These are phyloP conservation scores for Zangia roseola DNA, from an alignment of 768 basidiomycete species.

Conservation along the genomic window DNA sequence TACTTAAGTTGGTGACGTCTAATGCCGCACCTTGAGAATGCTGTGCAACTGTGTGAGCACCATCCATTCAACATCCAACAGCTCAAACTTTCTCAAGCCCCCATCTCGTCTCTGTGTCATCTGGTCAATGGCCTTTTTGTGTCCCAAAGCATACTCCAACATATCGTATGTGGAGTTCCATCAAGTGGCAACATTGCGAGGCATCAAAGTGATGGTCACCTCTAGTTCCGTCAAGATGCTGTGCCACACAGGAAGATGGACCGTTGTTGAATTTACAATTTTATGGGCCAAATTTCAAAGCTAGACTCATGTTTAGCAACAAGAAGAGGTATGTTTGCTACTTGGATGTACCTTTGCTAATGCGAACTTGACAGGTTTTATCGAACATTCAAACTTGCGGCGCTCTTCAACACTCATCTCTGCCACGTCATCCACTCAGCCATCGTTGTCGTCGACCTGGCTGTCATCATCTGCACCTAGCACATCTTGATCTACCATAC, in stretches of 20 bases:
- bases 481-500: no score
- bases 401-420: no score
- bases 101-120: conserved; percentile 14
- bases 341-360: no score
- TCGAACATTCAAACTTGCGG: no score
- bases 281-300: conserved; percentile 15
- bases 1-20: no score
- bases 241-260: conserved; percentile 21
- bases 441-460: no score
- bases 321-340: no score
- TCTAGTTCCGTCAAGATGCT: neutral
- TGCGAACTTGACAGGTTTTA: no score
- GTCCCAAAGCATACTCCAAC: conserved; percentile 17
- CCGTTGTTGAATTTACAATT: conserved; percentile 24
- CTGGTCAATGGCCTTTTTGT: conserved; percentile 21
- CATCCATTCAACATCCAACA: conserved; percentile 33
- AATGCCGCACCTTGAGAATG: conserved; percentile 32
- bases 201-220: neutral
- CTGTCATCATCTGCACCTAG: no score
- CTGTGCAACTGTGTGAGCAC: conserved; percentile 30
- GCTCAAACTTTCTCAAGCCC: conserved; percentile 24
- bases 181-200: conserved; percentile 11
- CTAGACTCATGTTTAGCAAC: no score
- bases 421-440: no score
- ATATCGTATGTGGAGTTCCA: conserved; percentile 26